Base-by-base conservation (phyloP, 2,329 filamentous ascomycete species). In the Fusarium proliferatum region DNA sequence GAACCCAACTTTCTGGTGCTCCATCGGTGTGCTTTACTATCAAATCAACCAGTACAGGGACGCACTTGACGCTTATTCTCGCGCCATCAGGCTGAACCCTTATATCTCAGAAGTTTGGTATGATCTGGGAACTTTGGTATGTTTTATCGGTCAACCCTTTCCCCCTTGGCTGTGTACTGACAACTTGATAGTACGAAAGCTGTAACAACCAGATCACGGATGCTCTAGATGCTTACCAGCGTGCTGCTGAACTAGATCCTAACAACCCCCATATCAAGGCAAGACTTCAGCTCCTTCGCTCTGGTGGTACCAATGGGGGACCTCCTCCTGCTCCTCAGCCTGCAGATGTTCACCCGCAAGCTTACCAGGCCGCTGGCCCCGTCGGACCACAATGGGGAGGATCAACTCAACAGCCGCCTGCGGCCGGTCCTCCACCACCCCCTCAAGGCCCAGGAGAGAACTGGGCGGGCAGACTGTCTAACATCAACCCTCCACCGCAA, bases 51-150 rank as follows among this genome's bases (percentile, higher is more conserved):
- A 99, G 85, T 99, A 99, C 84, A 92, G 96, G 67, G 96, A 99
- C 86, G 96, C 96, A 6, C 89, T 99, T 60, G 96, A 99, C 85
- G 96, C 96, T 43, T 99, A 98, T 84, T 98, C 95, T 70, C 93
- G 96, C 69, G 96, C 96, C 52, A 99, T 98, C 78, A 93, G 96
- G 63, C 85, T 99, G 78, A 99, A 98, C 81, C 96, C 96, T 9
- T 98, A 97, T 86, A 98, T 99, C 74, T 98, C 95, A 4, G 96
- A 99, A 83, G 96, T 99, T 58, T 99, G 96, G 96, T 99, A 98
- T 83, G 96, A 99, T 82, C 87, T 99, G 43, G 96, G 96, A 71
- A 99, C 96, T 77, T 80, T 99, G 86, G 94, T 97, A 89, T 87
- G 93, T 89, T 43, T 23, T 9, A 42, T 23, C 21, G 12, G 11